A percentile compares a stretch with the other conserved stretches of the same genome.
These are phyloP conservation scores for Coix lacrymajobi DNA, from an alignment of 176 grass and related monocot species.

Conservation along the genomic window DNA sequence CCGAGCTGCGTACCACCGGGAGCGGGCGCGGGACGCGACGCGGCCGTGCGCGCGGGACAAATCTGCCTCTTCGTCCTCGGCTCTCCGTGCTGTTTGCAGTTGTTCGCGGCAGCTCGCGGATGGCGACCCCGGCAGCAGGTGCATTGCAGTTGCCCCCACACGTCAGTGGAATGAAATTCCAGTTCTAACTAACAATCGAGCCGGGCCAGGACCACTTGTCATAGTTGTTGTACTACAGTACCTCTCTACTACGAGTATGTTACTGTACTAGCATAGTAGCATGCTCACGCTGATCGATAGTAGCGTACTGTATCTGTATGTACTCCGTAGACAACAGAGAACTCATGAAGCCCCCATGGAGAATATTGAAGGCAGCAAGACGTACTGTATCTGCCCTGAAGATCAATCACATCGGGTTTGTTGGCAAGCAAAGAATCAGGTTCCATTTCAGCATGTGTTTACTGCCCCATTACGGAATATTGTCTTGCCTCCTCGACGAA, in stretches of 20 bases:
- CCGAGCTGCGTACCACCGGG: not conserved
- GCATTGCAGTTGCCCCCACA: not conserved
- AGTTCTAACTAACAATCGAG: not conserved
- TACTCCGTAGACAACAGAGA: not conserved
- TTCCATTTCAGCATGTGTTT: constrained; percentile 14
- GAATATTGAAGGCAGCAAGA: not conserved
- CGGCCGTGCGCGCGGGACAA: not conserved
- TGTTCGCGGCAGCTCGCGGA: not conserved
- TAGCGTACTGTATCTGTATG: too few species aligned
- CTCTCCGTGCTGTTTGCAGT: not conserved
- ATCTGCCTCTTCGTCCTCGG: not conserved
- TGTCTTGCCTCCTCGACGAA: constrained; percentile 10
- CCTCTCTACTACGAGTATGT: not conserved
- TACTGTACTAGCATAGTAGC: not conserved
- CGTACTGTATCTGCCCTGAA: not conserved
- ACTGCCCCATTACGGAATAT: constrained; percentile 8
- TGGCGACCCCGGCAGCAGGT: not conserved
- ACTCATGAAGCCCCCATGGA: not conserved
- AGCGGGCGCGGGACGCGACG: not conserved
- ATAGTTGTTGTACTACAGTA: too few species aligned
- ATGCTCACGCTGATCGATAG: not conserved
- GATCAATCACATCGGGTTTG: not conserved
- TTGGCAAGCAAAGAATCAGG: constrained; percentile 42
- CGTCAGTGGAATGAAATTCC: not conserved
- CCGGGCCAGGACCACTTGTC: not conserved